Conservation (phyloP, 225 moss, liverwort and hornwort species). For the Antitrichia curtipendula region DNA sequence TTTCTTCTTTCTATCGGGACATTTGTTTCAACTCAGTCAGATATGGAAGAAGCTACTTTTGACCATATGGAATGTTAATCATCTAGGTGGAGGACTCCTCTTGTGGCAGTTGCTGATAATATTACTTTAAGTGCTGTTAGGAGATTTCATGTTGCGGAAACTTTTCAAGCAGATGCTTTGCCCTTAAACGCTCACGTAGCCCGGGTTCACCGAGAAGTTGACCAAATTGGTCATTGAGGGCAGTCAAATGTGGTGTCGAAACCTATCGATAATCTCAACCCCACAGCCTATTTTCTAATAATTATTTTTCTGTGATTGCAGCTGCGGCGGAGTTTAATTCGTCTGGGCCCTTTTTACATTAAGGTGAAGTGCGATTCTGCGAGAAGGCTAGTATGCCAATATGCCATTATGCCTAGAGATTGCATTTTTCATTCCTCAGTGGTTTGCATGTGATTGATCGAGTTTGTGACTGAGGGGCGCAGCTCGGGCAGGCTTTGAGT, state of each 20-base stretch:
- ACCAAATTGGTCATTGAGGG: neutral
- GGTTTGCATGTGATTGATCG: neutral
- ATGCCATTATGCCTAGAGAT: neutral
- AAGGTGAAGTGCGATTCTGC: slow-evolving; percentile 20
- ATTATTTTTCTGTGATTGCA: neutral
- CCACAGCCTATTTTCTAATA: neutral
- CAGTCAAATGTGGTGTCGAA: neutral
- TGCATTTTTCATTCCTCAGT: neutral
- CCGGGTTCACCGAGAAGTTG: neutral
- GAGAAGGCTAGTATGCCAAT: neutral
- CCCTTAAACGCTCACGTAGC: neutral
- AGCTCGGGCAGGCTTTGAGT: slow-evolving; percentile 88
- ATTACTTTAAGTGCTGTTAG: neutral
- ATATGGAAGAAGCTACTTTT: neutral
- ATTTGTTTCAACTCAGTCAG: neutral
- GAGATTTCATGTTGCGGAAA: neutral
- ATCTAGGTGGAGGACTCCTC: neutral
- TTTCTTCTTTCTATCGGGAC: neutral
- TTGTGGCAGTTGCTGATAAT: neutral
- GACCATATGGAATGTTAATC: neutral
- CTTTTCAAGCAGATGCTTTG: neutral
- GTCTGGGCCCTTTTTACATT: slow-evolving; percentile 77
- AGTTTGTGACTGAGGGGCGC: slow-evolving; percentile 13
- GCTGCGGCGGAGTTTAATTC: slow-evolving; percentile 22
- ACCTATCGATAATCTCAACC: neutral